Evolutionary conservation across 805 yeast species (phyloP).

Genomic region (Wickerhamiella musiphila): DNA sequence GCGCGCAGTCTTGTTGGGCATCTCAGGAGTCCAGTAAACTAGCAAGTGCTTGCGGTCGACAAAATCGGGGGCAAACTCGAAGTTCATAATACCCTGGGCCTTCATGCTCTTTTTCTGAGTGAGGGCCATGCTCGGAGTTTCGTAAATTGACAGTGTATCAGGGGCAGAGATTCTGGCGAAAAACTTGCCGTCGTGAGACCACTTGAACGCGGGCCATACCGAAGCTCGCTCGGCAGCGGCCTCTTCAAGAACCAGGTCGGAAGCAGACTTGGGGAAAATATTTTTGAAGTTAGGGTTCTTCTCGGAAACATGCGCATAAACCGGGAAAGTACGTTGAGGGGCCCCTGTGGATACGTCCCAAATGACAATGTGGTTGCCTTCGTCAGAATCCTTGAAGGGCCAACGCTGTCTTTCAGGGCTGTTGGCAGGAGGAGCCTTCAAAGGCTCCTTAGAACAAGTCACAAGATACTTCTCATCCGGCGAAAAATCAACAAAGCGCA

Average conservation of each 20-base stretch:
- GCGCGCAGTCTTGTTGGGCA: constrained; percentile 81
- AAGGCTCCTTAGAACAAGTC: constrained; percentile 76
- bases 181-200: constrained; percentile 85
- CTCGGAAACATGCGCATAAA: constrained; percentile 19
- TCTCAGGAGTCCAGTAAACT: constrained; percentile 95
- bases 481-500: constrained; percentile 75
- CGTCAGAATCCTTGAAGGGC: constrained; percentile 76
- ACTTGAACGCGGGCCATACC: constrained; percentile 92
- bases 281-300: neutral
- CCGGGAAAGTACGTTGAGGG: constrained; percentile 77
- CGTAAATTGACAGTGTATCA: constrained; percentile 73
- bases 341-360: constrained; percentile 82
- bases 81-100: constrained; percentile 72
- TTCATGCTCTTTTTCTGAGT: constrained; percentile 74
- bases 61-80: constrained; percentile 88
- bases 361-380: constrained; percentile 82
- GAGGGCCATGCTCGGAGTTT: constrained; percentile 57
- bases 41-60: constrained; percentile 50
- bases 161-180: constrained; percentile 93
- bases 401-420: constrained; percentile 42
- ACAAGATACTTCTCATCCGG: constrained; percentile 83
- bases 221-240: constrained; percentile 28
- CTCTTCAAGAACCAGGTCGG: constrained; percentile 2
- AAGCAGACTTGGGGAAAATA: constrained; percentile 3
- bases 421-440: constrained; percentile 47